A percentile compares a stretch with the other conserved stretches of the same genome.
Conservation (phyloP, 805 yeast genomes). For the Scheffersomyces amazonensis region DNA sequence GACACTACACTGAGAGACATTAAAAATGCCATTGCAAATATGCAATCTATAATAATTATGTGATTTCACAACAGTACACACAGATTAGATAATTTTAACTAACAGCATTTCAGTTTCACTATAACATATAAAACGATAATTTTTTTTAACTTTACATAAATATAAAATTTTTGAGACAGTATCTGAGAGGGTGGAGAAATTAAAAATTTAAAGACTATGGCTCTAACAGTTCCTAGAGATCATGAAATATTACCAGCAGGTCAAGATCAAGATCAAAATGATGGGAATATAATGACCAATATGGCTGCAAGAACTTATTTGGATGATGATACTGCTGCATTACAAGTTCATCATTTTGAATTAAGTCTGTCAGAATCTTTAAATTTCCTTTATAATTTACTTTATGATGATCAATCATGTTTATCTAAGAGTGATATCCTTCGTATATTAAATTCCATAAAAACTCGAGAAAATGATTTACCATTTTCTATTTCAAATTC, state of each 20-base stretch:
- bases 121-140: too few species aligned
- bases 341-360: conserved; percentile 26
- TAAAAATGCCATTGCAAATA: too few species aligned
- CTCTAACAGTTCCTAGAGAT: not conserved
- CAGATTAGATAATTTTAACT: too few species aligned
- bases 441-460: conserved; percentile 30
- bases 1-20: too few species aligned
- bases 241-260: not conserved
- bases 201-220: too few species aligned
- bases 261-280: too few species aligned
- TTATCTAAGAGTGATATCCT: conserved; percentile 35
- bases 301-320: not conserved
- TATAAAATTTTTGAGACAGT: too few species aligned
- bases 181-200: too few species aligned
- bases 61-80: too few species aligned
- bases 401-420: conserved; percentile 33
- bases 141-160: too few species aligned
- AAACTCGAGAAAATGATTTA: conserved; percentile 31
- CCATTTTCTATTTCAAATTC: conserved; percentile 21
- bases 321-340: not conserved
- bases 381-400: conserved; percentile 35
- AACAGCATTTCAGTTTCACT: too few species aligned
- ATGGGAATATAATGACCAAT: not conserved
- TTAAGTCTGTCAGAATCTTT: conserved; percentile 39
- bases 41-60: too few species aligned